Base-by-base conservation (phyloP, 2,329 filamentous ascomycete species). In the Hypoxylon sp. region DNA sequence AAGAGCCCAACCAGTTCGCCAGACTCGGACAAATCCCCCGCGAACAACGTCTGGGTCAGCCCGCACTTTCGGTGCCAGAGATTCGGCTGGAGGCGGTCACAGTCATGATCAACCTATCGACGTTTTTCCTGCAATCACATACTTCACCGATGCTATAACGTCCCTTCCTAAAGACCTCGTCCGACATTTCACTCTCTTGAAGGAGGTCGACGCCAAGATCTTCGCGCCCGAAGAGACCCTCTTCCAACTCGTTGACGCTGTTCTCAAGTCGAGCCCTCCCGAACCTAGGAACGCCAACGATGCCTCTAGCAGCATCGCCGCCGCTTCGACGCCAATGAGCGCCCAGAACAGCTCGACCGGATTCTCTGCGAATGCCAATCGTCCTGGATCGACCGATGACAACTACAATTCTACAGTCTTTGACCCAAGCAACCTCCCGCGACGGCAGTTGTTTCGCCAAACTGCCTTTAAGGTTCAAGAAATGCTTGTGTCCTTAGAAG, bases 131-230 rank as follows among this genome's bases (percentile, higher is more conserved):
- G 89, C 86, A 60, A 86, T 91, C 71, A 90, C 87, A 10, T 88
- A 90, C 81, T 98, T 99, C 79, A 93, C 95, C 70, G 95, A 98
- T 80, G 91, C 94, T 70, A 94, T 98, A 78, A 91, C 94, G 57
- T 95, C 95, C 42, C 88, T 99, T 27, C 96, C 96, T 3, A 95
- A 95, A 80, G 96, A 99, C 82, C 93, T 98, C 56, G 94, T 97
- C 74, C 91, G 94, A 78, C 95, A 99, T 81, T 97, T 97, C 75
- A 98, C 95, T 35, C 88, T 98, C 63, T 86, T 99, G 74, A 98
- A 98, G 80, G 96, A 99, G 82, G 96, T 98, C 53, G 96, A 99
- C 83, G 95, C 95, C 70, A 99, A 99, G 83, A 92, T 97, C 72
- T 96, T 95, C 81, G 90, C 90, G 27, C 92, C 96, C 6, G 94